These are phyloP conservation scores for Microcyclospora tardicrescens DNA, from an alignment of 2,329 filamentous ascomycete genomes.

Conservation along the genomic window DNA sequence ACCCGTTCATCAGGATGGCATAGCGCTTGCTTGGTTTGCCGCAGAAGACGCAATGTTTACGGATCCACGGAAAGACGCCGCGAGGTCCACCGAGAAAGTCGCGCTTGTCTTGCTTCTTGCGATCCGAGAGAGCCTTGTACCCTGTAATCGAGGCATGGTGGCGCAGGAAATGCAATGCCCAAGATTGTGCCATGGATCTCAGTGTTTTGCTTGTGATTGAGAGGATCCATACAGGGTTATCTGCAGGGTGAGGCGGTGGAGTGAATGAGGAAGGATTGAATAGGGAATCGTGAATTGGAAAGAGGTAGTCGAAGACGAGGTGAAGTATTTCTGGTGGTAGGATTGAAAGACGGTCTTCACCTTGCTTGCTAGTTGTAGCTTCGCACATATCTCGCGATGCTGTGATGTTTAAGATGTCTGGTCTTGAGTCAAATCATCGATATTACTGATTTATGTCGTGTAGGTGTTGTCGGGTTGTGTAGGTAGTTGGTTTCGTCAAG, in stretches of 20 bases:
- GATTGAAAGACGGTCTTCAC: conserved; percentile 11
- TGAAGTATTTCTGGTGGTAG: conserved; percentile 18
- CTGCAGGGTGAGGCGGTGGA: too few species aligned
- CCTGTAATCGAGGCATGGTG: conserved; percentile 14
- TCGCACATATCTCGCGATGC: too few species aligned
- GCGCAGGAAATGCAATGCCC: conserved; percentile 16
- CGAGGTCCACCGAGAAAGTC: conserved; percentile 2
- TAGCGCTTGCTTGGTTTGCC: conserved; percentile 13
- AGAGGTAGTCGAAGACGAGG: conserved; percentile 16
- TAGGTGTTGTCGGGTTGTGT: too few species aligned
- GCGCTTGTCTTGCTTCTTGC: conserved; percentile 1
- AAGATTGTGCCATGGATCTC: conserved; percentile 14
- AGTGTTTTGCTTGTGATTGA: conserved; percentile 13
- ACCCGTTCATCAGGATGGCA: conserved; percentile 18
- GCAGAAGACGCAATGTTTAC: conserved; percentile 20
- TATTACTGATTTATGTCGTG: too few species aligned
- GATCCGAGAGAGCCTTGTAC: conserved; percentile 7
- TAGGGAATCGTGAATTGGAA: conserved; percentile 13
- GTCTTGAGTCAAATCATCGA: too few species aligned
- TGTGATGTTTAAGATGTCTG: too few species aligned
- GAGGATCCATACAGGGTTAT: conserved; percentile 2
- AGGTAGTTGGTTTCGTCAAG: too few species aligned
- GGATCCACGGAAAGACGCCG: conserved; percentile 13
- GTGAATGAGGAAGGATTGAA: too few species aligned
- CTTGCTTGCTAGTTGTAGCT: too few species aligned